A percentile compares a stretch with the other conserved stretches of the same genome.
These are phyloP conservation scores for Plasmodium gonderi DNA, from an alignment of 169 alveolate genomes.

Conservation along the genomic window DNA sequence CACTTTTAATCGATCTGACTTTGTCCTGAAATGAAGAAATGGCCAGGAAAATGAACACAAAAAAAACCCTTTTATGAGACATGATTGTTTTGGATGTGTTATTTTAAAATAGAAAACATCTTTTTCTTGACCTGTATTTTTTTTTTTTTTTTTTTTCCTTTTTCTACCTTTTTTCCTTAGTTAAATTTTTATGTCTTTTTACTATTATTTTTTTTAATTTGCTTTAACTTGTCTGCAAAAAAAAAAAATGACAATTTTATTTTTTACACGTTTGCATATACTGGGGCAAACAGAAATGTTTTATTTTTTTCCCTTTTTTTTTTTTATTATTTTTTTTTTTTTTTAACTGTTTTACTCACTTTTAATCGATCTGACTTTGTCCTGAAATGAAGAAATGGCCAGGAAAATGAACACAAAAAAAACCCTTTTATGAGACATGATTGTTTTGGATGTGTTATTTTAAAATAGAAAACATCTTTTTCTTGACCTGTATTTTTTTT, in stretches of 20 bases:
- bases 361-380: conserved; percentile 14
- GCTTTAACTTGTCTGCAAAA: neutral
- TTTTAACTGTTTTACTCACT: conserved; percentile 5
- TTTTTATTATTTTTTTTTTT: neutral
- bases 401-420: conserved; percentile 43
- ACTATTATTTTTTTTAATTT: neutral
- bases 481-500: neutral
- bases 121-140: conserved; percentile 5
- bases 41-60: conserved; percentile 39
- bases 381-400: conserved; percentile 34
- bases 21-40: conserved; percentile 30
- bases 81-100: conserved; percentile 5
- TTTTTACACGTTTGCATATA: neutral
- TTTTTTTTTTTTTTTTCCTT: neutral
- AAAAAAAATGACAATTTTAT: neutral
- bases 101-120: conserved; percentile 40
- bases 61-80: conserved; percentile 48
- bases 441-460: neutral
- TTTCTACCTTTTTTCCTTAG: too few relatives aligned
- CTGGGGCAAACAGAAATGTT: too few relatives aligned
- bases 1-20: conserved; percentile 26
- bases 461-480: conserved; percentile 41
- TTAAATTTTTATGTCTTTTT: too few relatives aligned
- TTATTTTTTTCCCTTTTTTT: neutral
- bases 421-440: conserved; percentile 44